Evolutionary conservation across 1,284 basidiomycete species (phyloP).

Genomic region (Heterobasidion parviporum): DNA sequence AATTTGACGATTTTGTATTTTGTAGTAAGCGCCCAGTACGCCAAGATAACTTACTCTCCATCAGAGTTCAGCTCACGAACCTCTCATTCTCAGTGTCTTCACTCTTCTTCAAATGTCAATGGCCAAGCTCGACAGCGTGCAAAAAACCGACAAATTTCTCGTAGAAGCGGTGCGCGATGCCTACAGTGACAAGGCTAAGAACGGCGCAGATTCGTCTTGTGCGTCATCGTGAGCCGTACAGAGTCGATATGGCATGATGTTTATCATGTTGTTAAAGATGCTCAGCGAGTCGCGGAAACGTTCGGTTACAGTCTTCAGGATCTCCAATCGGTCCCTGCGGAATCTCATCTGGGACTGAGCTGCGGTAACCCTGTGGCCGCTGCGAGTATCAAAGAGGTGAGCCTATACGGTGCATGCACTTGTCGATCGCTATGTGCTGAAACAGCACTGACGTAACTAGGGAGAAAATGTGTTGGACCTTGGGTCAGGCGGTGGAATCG

Average conservation of each 20-base stretch:
- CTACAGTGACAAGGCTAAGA: not conserved
- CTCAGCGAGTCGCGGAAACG: not conserved
- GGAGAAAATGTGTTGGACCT: constrained; percentile 1
- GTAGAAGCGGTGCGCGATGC: not conserved
- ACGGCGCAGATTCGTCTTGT: not conserved
- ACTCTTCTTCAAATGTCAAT: too few species aligned
- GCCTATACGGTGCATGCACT: too few species aligned
- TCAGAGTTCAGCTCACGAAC: too few species aligned
- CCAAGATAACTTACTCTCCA: too few species aligned
- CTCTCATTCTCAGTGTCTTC: too few species aligned
- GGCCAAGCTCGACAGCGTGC: too few species aligned
- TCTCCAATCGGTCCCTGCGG: not conserved
- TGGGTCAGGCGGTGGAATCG: constrained; percentile 1
- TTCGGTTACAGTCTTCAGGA: not conserved
- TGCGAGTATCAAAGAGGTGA: not conserved
- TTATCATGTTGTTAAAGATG: not conserved
- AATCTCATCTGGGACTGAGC: constrained; percentile 2
- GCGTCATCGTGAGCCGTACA: not conserved
- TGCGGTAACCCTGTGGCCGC: constrained; percentile 1
- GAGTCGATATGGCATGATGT: not conserved
- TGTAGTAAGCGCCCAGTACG: too few species aligned
- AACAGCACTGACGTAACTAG: not conserved
- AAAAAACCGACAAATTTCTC: not conserved
- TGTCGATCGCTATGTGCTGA: not conserved
- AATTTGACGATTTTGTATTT: too few species aligned